Conservation (phyloP, 257 asterid genomes). For the Solanum etuberosum region DNA sequence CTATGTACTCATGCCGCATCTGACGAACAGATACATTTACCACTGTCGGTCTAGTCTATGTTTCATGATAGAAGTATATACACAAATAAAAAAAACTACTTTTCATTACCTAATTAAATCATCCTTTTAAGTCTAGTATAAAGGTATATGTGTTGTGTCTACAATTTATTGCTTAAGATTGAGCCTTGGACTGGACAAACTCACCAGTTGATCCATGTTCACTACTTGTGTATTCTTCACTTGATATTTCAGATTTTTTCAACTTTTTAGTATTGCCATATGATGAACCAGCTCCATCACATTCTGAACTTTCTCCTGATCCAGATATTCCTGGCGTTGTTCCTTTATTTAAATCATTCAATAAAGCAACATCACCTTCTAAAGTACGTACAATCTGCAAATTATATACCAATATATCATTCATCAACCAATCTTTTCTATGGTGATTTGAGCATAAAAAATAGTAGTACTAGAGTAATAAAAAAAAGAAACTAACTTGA, state of each 20-base stretch:
- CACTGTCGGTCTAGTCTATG: background rate
- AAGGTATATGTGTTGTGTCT: background rate
- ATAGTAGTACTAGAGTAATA: background rate
- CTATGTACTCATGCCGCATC: background rate
- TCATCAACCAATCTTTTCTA: background rate
- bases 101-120: background rate
- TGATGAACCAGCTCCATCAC: background rate
- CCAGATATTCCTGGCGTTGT: constrained; percentile 13
- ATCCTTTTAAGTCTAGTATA: background rate
- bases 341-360: constrained; percentile 55
- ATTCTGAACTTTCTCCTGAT: constrained; percentile 3
- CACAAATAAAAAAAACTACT: background rate
- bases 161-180: background rate
- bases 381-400: constrained; percentile 54
- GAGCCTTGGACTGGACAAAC: background rate
- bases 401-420: background rate
- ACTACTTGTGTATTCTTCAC: background rate
- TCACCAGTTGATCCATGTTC: background rate
- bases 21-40: background rate
- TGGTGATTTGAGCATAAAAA: background rate
- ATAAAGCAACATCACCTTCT: constrained; percentile 52
- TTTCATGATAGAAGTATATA: background rate
- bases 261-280: background rate
- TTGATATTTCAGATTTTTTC: background rate
- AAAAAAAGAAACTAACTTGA: constrained; percentile 28